Percentiles rank a stretch among this genome's conserved stretches.
Conservation (phyloP, 192 early-diverging fungal genomes). For the Pilaira anomala region DNA sequence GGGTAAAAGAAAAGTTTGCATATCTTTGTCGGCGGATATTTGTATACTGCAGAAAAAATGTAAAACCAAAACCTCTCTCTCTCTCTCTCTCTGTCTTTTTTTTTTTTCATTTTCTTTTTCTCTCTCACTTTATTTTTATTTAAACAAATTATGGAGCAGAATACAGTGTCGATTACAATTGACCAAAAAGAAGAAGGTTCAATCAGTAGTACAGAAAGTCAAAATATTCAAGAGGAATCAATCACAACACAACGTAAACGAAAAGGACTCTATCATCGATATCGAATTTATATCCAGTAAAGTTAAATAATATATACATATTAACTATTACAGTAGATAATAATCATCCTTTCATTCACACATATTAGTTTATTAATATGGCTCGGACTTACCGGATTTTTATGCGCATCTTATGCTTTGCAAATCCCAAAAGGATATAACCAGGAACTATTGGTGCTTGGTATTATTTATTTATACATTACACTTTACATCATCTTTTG, state of each 20-base stretch:
- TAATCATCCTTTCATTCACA: neutral
- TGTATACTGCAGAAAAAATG: too few relatives aligned
- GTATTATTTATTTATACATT: constrained; percentile 27
- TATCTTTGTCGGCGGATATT: too few relatives aligned
- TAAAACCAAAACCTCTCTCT: too few relatives aligned
- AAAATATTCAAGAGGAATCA: neutral
- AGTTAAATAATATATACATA: neutral
- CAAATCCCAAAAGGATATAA: constrained; percentile 35
- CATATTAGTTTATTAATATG: constrained; percentile 20
- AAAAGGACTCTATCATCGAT: neutral
- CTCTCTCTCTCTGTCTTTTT: neutral
- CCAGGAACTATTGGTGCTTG: constrained; percentile 29
- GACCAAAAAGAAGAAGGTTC: neutral
- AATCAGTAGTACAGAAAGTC: neutral
- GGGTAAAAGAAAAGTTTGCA: too few relatives aligned
- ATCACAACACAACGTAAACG: neutral
- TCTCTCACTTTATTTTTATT: too few relatives aligned
- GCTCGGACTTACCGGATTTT: constrained; percentile 29
- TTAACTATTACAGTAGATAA: neutral
- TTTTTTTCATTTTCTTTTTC: neutral
- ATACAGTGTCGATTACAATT: neutral
- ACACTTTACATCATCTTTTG: constrained; percentile 23
- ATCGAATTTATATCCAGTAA: neutral
- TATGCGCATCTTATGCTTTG: constrained; percentile 23
- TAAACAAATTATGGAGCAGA: neutral